Conservation (phyloP, 2,329 filamentous ascomycete genomes). For the Claviceps sp. region DNA sequence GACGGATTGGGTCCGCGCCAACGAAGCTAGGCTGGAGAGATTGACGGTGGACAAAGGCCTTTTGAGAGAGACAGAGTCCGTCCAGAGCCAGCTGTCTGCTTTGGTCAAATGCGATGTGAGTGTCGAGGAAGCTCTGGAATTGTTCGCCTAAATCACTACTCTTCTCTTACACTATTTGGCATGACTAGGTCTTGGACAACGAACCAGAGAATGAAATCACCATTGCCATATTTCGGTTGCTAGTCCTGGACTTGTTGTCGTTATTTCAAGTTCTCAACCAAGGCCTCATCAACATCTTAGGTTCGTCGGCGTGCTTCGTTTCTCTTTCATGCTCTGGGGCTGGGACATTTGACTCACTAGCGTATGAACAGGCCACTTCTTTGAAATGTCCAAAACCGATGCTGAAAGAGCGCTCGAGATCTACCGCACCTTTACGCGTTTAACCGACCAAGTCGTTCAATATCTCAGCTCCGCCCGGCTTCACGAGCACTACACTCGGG, state of each 20-base stretch:
- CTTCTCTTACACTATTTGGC: not conserved
- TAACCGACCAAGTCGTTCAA: constrained; percentile 85
- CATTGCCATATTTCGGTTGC: constrained; percentile 77
- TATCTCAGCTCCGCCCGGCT: constrained; percentile 79
- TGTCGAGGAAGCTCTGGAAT: constrained; percentile 8
- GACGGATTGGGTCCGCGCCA: constrained; percentile 77
- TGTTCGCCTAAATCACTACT: too few relatives aligned
- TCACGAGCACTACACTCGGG: constrained; percentile 79
- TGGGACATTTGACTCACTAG: constrained; percentile 3
- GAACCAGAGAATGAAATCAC: constrained; percentile 96
- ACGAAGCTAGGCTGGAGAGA: constrained; percentile 71
- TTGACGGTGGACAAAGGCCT: constrained; percentile 84
- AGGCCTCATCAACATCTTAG: constrained; percentile 90
- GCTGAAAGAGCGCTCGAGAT: constrained; percentile 84
- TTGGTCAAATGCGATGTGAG: constrained; percentile 81
- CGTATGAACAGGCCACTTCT: constrained; percentile 65
- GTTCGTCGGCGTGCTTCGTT: constrained; percentile 34
- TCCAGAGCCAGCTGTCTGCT: constrained; percentile 77
- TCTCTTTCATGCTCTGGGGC: constrained; percentile 3
- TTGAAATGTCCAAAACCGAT: constrained; percentile 92
- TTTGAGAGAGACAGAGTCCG: constrained; percentile 76
- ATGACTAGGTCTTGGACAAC: constrained; percentile 58
- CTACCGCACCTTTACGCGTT: constrained; percentile 81
- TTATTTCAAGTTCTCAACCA: constrained; percentile 94
- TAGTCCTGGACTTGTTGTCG: constrained; percentile 79